phyloP scores from a whole-genome alignment of 2,329 filamentous ascomycete genomes.

The Byssothecium circinans region DNA sequence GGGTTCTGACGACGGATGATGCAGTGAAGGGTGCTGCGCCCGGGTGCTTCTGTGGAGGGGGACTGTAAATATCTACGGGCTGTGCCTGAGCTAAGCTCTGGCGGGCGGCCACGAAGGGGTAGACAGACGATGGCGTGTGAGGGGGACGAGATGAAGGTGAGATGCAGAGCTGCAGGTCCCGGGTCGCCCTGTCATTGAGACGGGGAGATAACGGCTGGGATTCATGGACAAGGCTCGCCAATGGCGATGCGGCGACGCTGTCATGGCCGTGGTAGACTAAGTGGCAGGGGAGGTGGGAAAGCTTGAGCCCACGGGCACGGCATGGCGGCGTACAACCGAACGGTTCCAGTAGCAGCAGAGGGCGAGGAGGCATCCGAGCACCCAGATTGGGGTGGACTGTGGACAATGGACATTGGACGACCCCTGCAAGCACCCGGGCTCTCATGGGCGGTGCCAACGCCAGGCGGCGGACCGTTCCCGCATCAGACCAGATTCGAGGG shows the following conservation, averaged over 20 bases:
- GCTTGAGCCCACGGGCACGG: constrained; percentile 40
- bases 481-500: constrained; percentile 22
- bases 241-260: constrained; percentile 27
- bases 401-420: too few relatives aligned
- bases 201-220: constrained; percentile 25
- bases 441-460: constrained; percentile 25
- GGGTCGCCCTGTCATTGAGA: constrained; percentile 18
- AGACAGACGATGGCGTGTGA: constrained; percentile 3
- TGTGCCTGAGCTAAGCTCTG: constrained; percentile 40
- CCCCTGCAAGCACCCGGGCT: constrained; percentile 12
- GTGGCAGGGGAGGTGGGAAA: constrained; percentile 24
- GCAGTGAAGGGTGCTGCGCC: constrained; percentile 31
- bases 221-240: constrained; percentile 22
- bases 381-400: constrained; percentile 40
- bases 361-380: constrained; percentile 29
- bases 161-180: constrained; percentile 35
- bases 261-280: constrained; percentile 18
- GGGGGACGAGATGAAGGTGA: constrained; percentile 21
- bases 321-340: constrained; percentile 38
- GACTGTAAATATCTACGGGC: constrained; percentile 44
- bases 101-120: background rate
- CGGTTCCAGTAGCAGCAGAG: constrained; percentile 37
- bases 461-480: constrained; percentile 44
- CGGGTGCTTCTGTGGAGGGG: constrained; percentile 27
- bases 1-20: constrained; percentile 26